Evolutionary conservation across 164 flowering plant genomes (phyloP).

Genomic region (Pachysandra terminalis): DNA sequence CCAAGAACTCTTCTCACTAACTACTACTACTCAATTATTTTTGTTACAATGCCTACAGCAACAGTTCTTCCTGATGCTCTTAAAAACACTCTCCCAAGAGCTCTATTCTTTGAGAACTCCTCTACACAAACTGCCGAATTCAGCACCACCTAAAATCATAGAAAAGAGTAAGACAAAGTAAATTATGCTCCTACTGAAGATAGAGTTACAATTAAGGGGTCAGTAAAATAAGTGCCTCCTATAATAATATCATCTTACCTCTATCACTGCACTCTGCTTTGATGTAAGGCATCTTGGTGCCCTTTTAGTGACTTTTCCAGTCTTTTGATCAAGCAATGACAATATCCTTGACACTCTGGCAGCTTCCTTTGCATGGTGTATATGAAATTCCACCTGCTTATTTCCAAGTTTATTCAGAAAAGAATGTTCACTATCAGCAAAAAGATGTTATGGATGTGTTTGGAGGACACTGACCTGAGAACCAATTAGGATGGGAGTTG

Average conservation of each 20-base stretch:
- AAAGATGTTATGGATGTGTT: neutral
- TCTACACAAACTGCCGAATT: constrained; percentile 69
- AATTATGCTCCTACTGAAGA: neutral
- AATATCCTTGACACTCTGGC: constrained; percentile 65
- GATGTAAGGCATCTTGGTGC: constrained; percentile 75
- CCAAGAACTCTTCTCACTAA: neutral
- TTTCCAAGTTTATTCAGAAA: constrained; percentile 2
- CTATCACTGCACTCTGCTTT: constrained; percentile 82
- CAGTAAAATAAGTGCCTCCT: neutral
- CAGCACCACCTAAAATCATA: constrained; percentile 53
- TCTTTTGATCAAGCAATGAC: constrained; percentile 76
- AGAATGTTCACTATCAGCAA: neutral
- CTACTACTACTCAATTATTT: constrained; percentile 29
- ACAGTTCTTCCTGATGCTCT: constrained; percentile 76
- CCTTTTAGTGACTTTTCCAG: constrained; percentile 69
- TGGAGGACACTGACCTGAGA: constrained; percentile 55
- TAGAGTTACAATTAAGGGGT: neutral
- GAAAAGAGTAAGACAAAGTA: neutral
- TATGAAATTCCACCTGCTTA: constrained; percentile 79
- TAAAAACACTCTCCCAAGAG: constrained; percentile 79
- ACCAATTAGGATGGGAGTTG: constrained; percentile 70
- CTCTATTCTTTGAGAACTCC: constrained; percentile 60
- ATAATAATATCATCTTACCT: constrained; percentile 38
- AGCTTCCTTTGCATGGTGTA: constrained; percentile 87
- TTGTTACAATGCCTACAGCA: constrained; percentile 74